A percentile compares a stretch with the other conserved stretches of the same genome.
Evolutionary conservation across 2,329 filamentous ascomycete genomes (phyloP).

Genomic region (Clarireedia sp.): DNA sequence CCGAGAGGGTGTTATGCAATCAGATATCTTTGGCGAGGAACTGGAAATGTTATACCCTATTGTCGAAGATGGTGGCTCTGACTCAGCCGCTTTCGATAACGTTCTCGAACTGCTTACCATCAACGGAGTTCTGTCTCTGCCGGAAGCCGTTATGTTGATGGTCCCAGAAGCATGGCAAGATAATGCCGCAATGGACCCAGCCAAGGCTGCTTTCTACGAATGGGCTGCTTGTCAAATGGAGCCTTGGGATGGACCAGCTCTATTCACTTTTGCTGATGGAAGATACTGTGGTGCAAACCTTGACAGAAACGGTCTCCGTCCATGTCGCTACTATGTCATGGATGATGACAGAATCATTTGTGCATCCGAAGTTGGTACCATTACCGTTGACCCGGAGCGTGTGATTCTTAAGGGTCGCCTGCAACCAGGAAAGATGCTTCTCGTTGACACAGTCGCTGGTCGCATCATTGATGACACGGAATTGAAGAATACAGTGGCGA

Average conservation of each 20-base stretch:
- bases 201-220: constrained; percentile 95
- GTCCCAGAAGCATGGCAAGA: constrained; percentile 97
- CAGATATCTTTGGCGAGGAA: constrained; percentile 85
- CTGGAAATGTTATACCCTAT: constrained; percentile 87
- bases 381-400: constrained; percentile 80
- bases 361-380: constrained; percentile 92
- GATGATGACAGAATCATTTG: constrained; percentile 97
- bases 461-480: constrained; percentile 93
- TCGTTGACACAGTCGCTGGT: constrained; percentile 85
- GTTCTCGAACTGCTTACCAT: constrained; percentile 89
- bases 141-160: constrained; percentile 98
- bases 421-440: constrained; percentile 89
- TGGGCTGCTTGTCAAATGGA: constrained; percentile 99
- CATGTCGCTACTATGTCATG: constrained; percentile 94
- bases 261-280: constrained; percentile 95
- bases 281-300: constrained; percentile 96
- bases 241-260: constrained; percentile 92
- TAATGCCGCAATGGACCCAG: constrained; percentile 82
- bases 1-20: constrained; percentile 89
- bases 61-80: constrained; percentile 91
- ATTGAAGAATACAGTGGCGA: constrained; percentile 81
- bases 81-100: constrained; percentile 96
- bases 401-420: constrained; percentile 89
- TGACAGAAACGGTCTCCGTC: constrained; percentile 88
- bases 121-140: constrained; percentile 89